Conservation (phyloP, 441 rosid species). For the Melianthus villosus region DNA sequence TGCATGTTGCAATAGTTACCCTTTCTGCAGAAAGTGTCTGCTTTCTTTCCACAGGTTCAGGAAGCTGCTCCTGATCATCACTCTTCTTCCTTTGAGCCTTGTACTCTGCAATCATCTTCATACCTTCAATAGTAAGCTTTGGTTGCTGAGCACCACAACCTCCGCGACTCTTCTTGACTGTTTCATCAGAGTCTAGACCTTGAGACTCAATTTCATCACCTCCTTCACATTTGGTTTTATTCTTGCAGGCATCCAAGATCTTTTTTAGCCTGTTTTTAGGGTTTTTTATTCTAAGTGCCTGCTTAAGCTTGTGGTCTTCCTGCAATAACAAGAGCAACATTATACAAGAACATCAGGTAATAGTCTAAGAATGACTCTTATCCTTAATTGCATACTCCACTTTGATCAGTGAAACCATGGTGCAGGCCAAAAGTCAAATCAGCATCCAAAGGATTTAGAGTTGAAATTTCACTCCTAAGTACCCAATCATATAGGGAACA, state of each 20-base stretch:
- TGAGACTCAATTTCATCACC: conserved; percentile 70
- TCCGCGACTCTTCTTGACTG: conserved; percentile 67
- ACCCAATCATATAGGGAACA: no score
- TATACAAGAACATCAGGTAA: no score
- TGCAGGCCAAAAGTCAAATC: no score
- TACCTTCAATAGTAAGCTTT: conserved; percentile 81
- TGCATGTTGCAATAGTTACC: conserved; percentile 25
- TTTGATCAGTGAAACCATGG: no score
- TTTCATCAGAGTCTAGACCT: conserved; percentile 54
- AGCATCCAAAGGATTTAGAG: no score
- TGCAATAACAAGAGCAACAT: no score
- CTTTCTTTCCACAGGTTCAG: conserved; percentile 90
- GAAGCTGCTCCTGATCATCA: conserved; percentile 88
- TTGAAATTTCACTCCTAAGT: no score
- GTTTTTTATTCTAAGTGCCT: conserved; percentile 79
- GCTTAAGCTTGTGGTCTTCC: conserved; percentile 96
- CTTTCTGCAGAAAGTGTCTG: conserved; percentile 90
- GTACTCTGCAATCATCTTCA: conserved; percentile 93
- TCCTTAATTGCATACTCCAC: no score
- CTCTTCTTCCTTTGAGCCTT: conserved; percentile 64
- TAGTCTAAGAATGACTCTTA: no score
- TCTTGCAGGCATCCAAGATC: conserved; percentile 83
- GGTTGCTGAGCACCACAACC: conserved; percentile 84
- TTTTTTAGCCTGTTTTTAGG: conserved; percentile 82
- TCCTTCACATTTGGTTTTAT: conserved; percentile 79